Percentiles rank a stretch among this genome's conserved stretches.
Evolutionary conservation across 768 basidiomycete species (phyloP).

Genomic region (Favolaschia claudopus): DNA sequence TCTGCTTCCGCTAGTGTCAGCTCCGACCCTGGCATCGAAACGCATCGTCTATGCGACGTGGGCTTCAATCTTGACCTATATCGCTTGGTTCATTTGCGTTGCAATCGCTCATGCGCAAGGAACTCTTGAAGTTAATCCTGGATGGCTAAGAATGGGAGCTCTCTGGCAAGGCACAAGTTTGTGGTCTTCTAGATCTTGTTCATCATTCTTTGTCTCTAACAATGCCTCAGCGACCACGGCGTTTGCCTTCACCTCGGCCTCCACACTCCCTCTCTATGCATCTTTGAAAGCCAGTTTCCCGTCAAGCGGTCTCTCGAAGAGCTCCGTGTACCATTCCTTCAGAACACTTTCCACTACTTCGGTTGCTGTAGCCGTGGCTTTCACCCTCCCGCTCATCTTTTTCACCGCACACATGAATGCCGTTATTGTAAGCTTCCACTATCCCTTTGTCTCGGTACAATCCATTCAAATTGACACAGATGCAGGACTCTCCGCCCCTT

Average conservation of each 20-base stretch:
- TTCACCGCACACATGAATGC: slow-evolving; percentile 55
- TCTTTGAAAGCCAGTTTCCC: slow-evolving; percentile 57
- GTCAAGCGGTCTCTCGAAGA: slow-evolving; percentile 50
- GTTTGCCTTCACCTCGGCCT: slow-evolving; percentile 71
- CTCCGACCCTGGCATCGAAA: slow-evolving; percentile 62
- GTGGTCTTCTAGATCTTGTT: slow-evolving; percentile 35
- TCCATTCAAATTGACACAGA: slow-evolving; percentile 25
- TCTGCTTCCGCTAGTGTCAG: slow-evolving; percentile 59
- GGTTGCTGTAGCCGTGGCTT: slow-evolving; percentile 51
- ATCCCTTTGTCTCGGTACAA: background rate
- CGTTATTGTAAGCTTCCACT: slow-evolving; percentile 34
- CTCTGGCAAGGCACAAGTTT: slow-evolving; percentile 73
- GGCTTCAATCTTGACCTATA: slow-evolving; percentile 65
- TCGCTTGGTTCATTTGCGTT: slow-evolving; percentile 65
- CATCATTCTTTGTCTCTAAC: background rate
- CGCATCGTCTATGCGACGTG: slow-evolving; percentile 63
- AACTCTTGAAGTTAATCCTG: slow-evolving; percentile 43
- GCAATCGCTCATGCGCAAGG: slow-evolving; percentile 60
- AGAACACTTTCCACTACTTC: slow-evolving; percentile 61
- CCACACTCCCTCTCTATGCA: slow-evolving; percentile 71
- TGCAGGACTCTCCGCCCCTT: slow-evolving; percentile 35
- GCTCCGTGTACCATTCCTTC: slow-evolving; percentile 62
- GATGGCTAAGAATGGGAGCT: slow-evolving; percentile 51
- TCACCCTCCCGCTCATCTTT: slow-evolving; percentile 66
- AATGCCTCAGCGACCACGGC: slow-evolving; percentile 57